Evolutionary conservation across 495 filamentous ascomycete species (phyloP).

Genomic region (Tuber indicum): DNA sequence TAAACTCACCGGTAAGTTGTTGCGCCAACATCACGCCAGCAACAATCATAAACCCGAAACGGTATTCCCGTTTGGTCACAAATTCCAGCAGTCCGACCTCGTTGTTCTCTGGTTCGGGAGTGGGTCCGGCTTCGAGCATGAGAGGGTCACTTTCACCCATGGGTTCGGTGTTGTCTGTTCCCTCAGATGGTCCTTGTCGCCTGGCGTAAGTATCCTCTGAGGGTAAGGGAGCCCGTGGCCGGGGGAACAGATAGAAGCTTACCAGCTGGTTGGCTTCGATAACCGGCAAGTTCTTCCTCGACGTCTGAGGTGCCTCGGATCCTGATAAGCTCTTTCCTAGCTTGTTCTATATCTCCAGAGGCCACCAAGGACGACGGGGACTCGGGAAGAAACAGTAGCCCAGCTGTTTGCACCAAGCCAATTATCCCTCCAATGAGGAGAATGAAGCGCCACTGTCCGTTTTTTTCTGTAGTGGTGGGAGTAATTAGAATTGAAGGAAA

Average conservation of each 20-base stretch:
- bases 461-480: conserved; percentile 37
- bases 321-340: conserved; percentile 60
- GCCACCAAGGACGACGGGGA: conserved; percentile 80
- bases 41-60: conserved; percentile 74
- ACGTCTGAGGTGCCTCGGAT: conserved; percentile 70
- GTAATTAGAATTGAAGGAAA: conserved; percentile 3
- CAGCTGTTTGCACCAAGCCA: conserved; percentile 58
- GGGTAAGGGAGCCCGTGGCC: not conserved
- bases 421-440: conserved; percentile 66
- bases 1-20: conserved; percentile 60
- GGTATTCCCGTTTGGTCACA: conserved; percentile 49
- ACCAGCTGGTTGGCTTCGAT: conserved; percentile 26
- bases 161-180: not conserved
- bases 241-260: not conserved
- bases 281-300: conserved; percentile 63
- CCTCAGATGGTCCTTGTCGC: not conserved
- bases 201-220: conserved; percentile 9
- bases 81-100: conserved; percentile 22
- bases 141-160: conserved; percentile 1
- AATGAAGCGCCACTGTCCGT: conserved; percentile 73
- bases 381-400: conserved; percentile 67
- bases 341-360: conserved; percentile 54
- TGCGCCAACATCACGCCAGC: conserved; percentile 88
- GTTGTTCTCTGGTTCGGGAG: conserved; percentile 5
- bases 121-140: conserved; percentile 42